These are phyloP conservation scores for Hypoxylon sp. DNA, from an alignment of 2,329 filamentous ascomycete genomes.

Conservation along the genomic window DNA sequence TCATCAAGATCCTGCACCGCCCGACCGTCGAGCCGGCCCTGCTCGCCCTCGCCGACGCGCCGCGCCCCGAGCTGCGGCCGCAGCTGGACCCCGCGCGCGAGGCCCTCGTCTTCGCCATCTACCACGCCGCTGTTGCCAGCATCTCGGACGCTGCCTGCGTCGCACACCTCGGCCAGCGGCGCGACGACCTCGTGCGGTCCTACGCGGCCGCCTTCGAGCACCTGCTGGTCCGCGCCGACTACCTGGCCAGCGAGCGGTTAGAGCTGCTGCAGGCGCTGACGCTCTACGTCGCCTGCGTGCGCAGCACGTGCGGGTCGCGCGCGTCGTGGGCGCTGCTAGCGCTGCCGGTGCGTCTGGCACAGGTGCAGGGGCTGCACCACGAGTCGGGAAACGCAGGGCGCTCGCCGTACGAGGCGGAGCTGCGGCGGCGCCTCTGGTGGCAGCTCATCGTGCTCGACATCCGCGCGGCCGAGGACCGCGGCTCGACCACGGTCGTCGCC, in stretches of 20 bases:
- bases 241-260: conserved; percentile 51
- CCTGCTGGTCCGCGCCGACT: conserved; percentile 53
- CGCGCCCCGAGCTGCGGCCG: conserved; percentile 17
- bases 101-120: conserved; percentile 54
- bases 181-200: conserved; percentile 42
- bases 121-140: conserved; percentile 52
- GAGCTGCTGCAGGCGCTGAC: conserved; percentile 53
- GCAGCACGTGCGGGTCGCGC: conserved; percentile 48
- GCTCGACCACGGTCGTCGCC: conserved; percentile 55
- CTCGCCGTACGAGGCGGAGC: conserved; percentile 63
- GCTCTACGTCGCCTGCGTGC: conserved; percentile 53
- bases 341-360: conserved; percentile 54
- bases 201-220: conserved; percentile 50
- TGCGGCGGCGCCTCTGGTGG: conserved; percentile 68
- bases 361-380: conserved; percentile 53
- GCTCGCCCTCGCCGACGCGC: conserved; percentile 47
- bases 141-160: conserved; percentile 45
- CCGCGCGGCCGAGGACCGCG: conserved; percentile 62
- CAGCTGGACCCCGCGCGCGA: conserved; percentile 41
- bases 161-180: conserved; percentile 47
- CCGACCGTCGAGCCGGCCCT: conserved; percentile 49
- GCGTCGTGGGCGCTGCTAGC: conserved; percentile 53
- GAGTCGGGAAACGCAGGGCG: conserved; percentile 49
- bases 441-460: conserved; percentile 69
- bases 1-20: conserved; percentile 56